Percentiles rank a stretch among this genome's conserved stretches.
Conservation (phyloP, 148 eudicot species). For the Pharnaceum exiguum region DNA sequence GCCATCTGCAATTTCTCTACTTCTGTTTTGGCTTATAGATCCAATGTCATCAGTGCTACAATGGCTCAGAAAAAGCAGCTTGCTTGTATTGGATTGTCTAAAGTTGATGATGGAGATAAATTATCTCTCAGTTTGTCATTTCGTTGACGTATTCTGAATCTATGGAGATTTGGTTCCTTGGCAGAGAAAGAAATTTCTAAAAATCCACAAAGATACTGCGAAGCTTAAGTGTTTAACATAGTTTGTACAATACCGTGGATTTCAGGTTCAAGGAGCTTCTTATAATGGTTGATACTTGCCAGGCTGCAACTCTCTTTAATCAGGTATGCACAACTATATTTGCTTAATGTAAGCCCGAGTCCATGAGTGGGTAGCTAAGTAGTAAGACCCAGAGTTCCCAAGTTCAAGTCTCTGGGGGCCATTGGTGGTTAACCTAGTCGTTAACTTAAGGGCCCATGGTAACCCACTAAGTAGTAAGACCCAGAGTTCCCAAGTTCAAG, state of each 20-base stretch:
- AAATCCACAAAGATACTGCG: not conserved
- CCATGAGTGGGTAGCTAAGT: no score
- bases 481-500: no score
- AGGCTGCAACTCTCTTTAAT: constrained; percentile 94
- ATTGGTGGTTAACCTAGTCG: no score
- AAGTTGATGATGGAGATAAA: not conserved
- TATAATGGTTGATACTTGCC: constrained; percentile 99
- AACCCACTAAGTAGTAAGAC: no score
- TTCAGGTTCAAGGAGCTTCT: constrained; percentile 95
- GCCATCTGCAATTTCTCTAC: no score
- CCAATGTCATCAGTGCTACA: not conserved
- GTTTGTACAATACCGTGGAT: not conserved
- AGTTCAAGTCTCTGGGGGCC: no score
- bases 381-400: no score
- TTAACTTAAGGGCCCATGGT: no score
- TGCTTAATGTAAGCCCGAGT: not conserved
- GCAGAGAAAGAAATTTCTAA: not conserved
- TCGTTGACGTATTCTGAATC: not conserved
- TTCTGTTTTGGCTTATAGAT: no score
- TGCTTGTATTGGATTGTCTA: not conserved
- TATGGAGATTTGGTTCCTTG: no score
- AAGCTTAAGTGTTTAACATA: constrained; percentile 3
- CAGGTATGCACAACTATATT: constrained; percentile 74
- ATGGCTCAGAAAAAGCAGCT: not conserved
- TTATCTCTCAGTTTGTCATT: no score